Conservation (phyloP, 2,329 filamentous ascomycete genomes). For the Pyrenochaeta sp. region DNA sequence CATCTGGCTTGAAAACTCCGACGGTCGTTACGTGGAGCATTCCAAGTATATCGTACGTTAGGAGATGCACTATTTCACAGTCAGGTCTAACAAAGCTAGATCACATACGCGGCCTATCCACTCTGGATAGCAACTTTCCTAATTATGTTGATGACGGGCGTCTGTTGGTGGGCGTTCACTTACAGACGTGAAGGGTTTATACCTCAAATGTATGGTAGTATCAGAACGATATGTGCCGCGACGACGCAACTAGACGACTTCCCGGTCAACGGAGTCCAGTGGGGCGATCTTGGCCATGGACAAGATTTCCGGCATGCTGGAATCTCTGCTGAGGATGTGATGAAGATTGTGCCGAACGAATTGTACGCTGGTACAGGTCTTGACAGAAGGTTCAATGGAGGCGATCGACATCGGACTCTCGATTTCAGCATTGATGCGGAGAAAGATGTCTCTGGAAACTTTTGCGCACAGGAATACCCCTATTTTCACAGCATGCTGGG, state of each 20-base stretch:
- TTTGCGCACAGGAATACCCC: neutral
- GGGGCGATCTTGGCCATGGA: constrained; percentile 36
- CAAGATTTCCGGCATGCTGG: constrained; percentile 38
- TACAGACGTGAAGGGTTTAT: constrained; percentile 43
- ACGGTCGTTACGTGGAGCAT: constrained; percentile 23
- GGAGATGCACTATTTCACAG: neutral
- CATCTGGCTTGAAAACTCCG: constrained; percentile 29
- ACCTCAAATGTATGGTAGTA: constrained; percentile 46
- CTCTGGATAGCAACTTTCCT: constrained; percentile 38
- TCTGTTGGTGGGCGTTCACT: constrained; percentile 44
- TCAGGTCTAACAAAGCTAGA: constrained; percentile 14
- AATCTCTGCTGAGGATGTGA: constrained; percentile 33
- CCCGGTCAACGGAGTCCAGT: constrained; percentile 30
- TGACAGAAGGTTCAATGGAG: neutral
- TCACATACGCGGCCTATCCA: constrained; percentile 36
- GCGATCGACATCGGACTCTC: neutral
- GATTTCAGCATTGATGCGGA: neutral
- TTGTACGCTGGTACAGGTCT: constrained; percentile 30
- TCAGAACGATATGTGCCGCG: constrained; percentile 38
- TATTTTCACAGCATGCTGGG: neutral
- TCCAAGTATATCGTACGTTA: constrained; percentile 31
- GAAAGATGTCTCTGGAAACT: neutral
- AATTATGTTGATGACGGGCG: constrained; percentile 39
- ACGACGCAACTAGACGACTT: constrained; percentile 41
- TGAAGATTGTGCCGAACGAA: constrained; percentile 37